Percentiles rank a stretch among this genome's conserved stretches.
Conservation (phyloP, 805 yeast species). For the Candida wancherniae region DNA sequence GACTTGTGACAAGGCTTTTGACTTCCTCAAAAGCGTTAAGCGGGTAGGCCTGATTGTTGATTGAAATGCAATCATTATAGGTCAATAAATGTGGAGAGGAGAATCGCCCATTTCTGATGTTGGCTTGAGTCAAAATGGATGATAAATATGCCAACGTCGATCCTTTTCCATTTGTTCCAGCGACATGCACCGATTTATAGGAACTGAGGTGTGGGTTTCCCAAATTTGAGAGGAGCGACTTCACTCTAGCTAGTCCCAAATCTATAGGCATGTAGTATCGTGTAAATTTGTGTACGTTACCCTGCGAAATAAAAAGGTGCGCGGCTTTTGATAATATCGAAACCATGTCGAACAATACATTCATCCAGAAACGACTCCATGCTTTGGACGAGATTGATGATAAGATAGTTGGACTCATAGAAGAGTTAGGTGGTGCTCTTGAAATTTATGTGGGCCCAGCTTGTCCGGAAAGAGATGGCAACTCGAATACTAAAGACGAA, state of each 20-base stretch:
- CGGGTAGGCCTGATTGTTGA: slow-evolving; percentile 57
- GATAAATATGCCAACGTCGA: slow-evolving; percentile 82
- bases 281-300: not conserved
- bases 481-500: slow-evolving; percentile 26
- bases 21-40: slow-evolving; percentile 40
- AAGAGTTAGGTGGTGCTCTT: slow-evolving; percentile 44
- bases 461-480: slow-evolving; percentile 18
- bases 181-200: slow-evolving; percentile 76
- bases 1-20: slow-evolving; percentile 35
- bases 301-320: not conserved
- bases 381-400: slow-evolving; percentile 49
- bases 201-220: slow-evolving; percentile 62
- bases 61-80: slow-evolving; percentile 69
- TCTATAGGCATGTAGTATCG: slow-evolving; percentile 24
- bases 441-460: slow-evolving; percentile 34
- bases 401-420: slow-evolving; percentile 48
- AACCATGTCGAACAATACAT: slow-evolving; percentile 11
- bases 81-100: slow-evolving; percentile 82
- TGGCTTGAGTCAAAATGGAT: slow-evolving; percentile 50
- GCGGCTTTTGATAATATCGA: not conserved
- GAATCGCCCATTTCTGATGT: slow-evolving; percentile 64
- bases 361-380: slow-evolving; percentile 49
- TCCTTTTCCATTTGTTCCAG: slow-evolving; percentile 97
- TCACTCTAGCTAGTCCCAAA: slow-evolving; percentile 33
- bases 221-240: slow-evolving; percentile 33